Conservation (phyloP, 2,329 filamentous ascomycete species). For the Ascochyta lentis region DNA sequence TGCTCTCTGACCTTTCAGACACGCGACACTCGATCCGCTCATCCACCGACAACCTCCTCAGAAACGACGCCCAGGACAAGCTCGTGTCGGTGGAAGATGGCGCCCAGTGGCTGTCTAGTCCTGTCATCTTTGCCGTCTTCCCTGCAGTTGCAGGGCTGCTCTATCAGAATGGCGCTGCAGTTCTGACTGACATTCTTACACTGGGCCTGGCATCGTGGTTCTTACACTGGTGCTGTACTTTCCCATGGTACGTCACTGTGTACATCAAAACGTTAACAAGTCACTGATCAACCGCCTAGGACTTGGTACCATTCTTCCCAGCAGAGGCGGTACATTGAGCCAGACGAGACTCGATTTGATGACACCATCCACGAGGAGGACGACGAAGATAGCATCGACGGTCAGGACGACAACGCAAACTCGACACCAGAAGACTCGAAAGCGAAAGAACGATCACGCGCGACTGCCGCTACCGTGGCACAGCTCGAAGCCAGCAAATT, state of each 20-base stretch:
- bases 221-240: slow-evolving; percentile 87
- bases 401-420: slow-evolving; percentile 16
- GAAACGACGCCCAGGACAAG: slow-evolving; percentile 35
- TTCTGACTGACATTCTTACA: slow-evolving; percentile 85
- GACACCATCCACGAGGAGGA: slow-evolving; percentile 43
- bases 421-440: slow-evolving; percentile 17
- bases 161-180: slow-evolving; percentile 81
- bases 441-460: slow-evolving; percentile 1
- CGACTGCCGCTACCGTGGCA: slow-evolving; percentile 18
- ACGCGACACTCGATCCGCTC: slow-evolving; percentile 68
- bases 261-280: not conserved
- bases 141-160: slow-evolving; percentile 85
- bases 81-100: slow-evolving; percentile 57
- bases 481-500: slow-evolving; percentile 61
- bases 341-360: slow-evolving; percentile 22
- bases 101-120: slow-evolving; percentile 79
- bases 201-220: slow-evolving; percentile 82
- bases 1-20: slow-evolving; percentile 79
- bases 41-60: slow-evolving; percentile 71
- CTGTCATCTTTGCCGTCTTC: slow-evolving; percentile 81
- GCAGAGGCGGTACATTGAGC: slow-evolving; percentile 37
- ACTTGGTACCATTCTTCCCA: slow-evolving; percentile 62
- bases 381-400: slow-evolving; percentile 32
- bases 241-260: slow-evolving; percentile 73
- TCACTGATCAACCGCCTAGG: slow-evolving; percentile 38